These are phyloP conservation scores for Oryza australiensis DNA, from an alignment of 176 grass and related monocot genomes.

Conservation along the genomic window DNA sequence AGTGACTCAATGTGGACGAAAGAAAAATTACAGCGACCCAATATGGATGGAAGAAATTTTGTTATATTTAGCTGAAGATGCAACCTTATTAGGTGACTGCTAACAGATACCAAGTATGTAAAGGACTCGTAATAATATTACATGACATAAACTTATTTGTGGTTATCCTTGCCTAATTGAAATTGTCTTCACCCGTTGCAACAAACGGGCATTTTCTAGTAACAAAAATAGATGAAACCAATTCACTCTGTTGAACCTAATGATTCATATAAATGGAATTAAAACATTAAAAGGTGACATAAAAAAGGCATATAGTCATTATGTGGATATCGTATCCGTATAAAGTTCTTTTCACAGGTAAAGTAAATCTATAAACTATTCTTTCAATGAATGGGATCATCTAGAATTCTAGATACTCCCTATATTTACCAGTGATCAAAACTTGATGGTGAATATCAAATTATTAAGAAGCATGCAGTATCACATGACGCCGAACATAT, in stretches of 20 bases:
- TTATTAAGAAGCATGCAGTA: background rate
- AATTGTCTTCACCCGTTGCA: too few species aligned
- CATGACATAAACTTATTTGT: too few species aligned
- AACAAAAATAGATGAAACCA: background rate
- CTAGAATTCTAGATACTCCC: background rate
- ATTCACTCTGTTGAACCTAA: background rate
- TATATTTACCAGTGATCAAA: background rate
- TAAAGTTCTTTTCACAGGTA: background rate
- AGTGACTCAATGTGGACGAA: background rate
- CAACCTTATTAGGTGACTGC: background rate
- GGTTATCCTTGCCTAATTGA: too few species aligned
- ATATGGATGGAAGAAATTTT: background rate
- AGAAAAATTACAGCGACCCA: background rate
- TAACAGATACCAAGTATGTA: background rate
- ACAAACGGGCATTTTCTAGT: background rate
- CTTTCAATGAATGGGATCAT: background rate
- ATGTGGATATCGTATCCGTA: background rate
- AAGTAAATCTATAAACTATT: background rate
- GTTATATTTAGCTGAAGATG: conserved; percentile 21
- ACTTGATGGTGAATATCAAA: background rate
- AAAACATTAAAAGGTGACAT: background rate
- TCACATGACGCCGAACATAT: background rate
- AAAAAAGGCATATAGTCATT: background rate
- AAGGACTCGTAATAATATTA: too few species aligned
- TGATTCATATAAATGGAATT: background rate